Conservation (phyloP, 2,329 filamentous ascomycete genomes). For the Aspergillus chevalieri region DNA sequence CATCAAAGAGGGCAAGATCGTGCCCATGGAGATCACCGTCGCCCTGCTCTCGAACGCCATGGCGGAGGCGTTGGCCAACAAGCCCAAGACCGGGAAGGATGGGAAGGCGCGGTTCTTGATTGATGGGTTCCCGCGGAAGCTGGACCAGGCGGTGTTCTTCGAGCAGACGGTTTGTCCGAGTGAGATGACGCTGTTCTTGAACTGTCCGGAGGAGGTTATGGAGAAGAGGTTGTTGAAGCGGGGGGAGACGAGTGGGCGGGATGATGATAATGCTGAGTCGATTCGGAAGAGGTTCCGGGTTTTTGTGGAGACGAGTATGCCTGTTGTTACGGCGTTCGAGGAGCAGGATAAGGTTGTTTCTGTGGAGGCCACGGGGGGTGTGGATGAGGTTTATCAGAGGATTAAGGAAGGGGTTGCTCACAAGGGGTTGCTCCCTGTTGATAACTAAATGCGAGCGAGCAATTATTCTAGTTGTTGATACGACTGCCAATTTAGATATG, state of each 20-base stretch:
- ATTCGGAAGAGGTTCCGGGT: slow-evolving; percentile 95
- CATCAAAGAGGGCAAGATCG: slow-evolving; percentile 91
- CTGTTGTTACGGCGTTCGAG: slow-evolving; percentile 82
- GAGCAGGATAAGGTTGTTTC: slow-evolving; percentile 71
- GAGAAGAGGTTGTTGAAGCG: slow-evolving; percentile 74
- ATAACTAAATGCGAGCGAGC: too few relatives aligned
- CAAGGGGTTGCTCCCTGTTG: slow-evolving; percentile 28
- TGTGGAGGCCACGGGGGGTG: slow-evolving; percentile 63
- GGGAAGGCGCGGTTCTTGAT: slow-evolving; percentile 66
- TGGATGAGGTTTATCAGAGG: slow-evolving; percentile 58
- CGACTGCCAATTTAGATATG: too few relatives aligned
- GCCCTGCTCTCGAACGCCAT: slow-evolving; percentile 92
- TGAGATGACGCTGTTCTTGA: slow-evolving; percentile 84
- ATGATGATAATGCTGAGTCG: slow-evolving; percentile 90
- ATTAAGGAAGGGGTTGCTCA: slow-evolving; percentile 45
- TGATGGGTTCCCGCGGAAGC: slow-evolving; percentile 86
- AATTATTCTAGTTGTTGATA: too few relatives aligned
- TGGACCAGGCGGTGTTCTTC: slow-evolving; percentile 93
- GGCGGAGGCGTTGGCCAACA: slow-evolving; percentile 57
- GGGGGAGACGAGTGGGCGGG: slow-evolving; percentile 83
- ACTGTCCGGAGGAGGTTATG: slow-evolving; percentile 88
- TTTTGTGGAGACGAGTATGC: slow-evolving; percentile 96
- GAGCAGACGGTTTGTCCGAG: slow-evolving; percentile 81
- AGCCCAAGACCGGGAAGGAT: slow-evolving; percentile 32
- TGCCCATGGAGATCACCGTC: slow-evolving; percentile 98